phyloP scores from a whole-genome alignment of 2,329 filamentous ascomycete genomes.

The Fusarium coicis region DNA sequence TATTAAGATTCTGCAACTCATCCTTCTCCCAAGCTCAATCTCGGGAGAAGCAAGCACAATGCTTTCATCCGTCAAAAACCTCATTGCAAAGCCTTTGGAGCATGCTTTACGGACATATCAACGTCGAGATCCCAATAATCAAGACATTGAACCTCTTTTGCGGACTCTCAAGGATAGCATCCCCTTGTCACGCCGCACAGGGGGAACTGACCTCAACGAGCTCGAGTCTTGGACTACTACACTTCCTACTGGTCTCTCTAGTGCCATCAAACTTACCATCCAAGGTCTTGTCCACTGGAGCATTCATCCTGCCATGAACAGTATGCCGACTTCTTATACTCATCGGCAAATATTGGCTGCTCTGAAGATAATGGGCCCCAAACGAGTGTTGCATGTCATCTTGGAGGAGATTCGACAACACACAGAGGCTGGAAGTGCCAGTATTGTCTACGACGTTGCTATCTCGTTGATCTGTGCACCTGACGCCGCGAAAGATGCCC shows the following conservation, averaged over 20 bases:
- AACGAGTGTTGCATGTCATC: slow-evolving; percentile 68
- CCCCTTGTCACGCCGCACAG: slow-evolving; percentile 68
- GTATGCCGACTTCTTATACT: slow-evolving; percentile 73
- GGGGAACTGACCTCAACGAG: slow-evolving; percentile 72
- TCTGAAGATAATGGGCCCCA: slow-evolving; percentile 70
- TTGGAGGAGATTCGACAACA: slow-evolving; percentile 75
- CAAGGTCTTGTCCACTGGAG: slow-evolving; percentile 75
- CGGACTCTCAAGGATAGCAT: slow-evolving; percentile 71
- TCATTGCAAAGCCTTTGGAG: slow-evolving; percentile 76
- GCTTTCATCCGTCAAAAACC: slow-evolving; percentile 76
- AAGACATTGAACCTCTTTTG: slow-evolving; percentile 76
- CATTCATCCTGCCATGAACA: slow-evolving; percentile 63
- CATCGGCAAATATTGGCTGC: slow-evolving; percentile 75
- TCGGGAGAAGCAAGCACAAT: slow-evolving; percentile 77
- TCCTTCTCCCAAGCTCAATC: slow-evolving; percentile 76
- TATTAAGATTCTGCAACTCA: slow-evolving; percentile 76
- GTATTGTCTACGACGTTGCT: slow-evolving; percentile 75
- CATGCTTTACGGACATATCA: slow-evolving; percentile 74
- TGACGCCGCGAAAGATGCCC: slow-evolving; percentile 60
- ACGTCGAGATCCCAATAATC: slow-evolving; percentile 72
- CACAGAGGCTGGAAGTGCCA: slow-evolving; percentile 67
- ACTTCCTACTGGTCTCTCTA: slow-evolving; percentile 64
- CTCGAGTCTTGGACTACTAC: slow-evolving; percentile 73
- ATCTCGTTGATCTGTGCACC: slow-evolving; percentile 77
- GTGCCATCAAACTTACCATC: slow-evolving; percentile 69